Conservation (phyloP, 2,329 filamentous ascomycete genomes). For the Aspergillus sergii region DNA sequence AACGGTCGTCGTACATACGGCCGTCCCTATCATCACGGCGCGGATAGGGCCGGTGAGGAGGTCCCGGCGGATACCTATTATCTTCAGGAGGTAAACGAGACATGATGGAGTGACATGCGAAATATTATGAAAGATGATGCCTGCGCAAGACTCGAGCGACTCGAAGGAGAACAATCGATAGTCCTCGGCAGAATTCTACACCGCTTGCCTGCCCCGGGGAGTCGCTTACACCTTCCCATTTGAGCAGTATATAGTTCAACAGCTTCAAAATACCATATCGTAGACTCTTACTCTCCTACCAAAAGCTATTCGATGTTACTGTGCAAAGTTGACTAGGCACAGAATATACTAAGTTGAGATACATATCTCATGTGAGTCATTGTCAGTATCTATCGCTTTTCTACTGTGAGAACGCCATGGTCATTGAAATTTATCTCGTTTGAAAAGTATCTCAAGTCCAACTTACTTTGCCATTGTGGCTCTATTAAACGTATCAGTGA, state of each 20-base stretch:
- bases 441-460: too few relatives aligned
- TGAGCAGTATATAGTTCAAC: neutral
- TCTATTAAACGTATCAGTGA: too few relatives aligned
- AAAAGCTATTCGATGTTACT: too few relatives aligned
- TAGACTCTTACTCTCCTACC: too few relatives aligned
- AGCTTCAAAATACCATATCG: neutral
- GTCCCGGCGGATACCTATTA: constrained; percentile 25
- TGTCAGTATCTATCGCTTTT: too few relatives aligned
- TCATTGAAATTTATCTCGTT: too few relatives aligned
- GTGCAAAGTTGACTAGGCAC: too few relatives aligned
- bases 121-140: neutral
- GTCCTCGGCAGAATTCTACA: constrained; percentile 21
- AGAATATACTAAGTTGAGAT: too few relatives aligned
- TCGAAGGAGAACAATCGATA: neutral
- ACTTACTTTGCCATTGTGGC: too few relatives aligned
- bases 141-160: constrained; percentile 1
- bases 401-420: too few relatives aligned
- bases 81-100: constrained; percentile 33
- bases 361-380: too few relatives aligned
- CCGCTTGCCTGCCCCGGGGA: constrained; percentile 13
- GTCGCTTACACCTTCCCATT: neutral
- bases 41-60: constrained; percentile 28
- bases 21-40: constrained; percentile 43
- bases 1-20: constrained; percentile 51
- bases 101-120: constrained; percentile 27